phyloP scores from a whole-genome alignment of 2,329 filamentous ascomycete genomes.

The Pyricularia sp. region DNA sequence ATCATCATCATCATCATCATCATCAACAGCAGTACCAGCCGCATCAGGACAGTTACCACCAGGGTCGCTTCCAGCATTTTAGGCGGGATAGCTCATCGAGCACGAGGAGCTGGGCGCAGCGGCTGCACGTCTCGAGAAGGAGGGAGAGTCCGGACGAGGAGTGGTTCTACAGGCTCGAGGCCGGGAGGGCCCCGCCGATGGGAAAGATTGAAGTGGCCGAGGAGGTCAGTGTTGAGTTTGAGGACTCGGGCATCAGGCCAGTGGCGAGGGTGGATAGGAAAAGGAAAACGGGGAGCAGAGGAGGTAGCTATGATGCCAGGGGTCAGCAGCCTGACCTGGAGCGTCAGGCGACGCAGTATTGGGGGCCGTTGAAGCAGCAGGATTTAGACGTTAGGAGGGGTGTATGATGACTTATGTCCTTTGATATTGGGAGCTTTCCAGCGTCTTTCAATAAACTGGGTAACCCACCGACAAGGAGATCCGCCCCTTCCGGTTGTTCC shows the following conservation, averaged over 20 bases:
- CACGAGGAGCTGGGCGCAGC: neutral
- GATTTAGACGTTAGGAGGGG: no score
- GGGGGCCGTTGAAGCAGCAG: neutral
- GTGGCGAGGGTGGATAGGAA: neutral
- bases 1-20: no score
- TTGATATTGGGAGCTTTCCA: neutral
- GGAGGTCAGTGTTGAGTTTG: neutral
- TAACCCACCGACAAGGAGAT: neutral
- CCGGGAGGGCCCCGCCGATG: neutral
- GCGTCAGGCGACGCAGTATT: neutral
- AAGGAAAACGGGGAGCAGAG: neutral
- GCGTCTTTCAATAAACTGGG: fast-evolving
- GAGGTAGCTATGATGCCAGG: neutral
- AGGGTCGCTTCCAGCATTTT: neutral
- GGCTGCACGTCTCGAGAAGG: neutral
- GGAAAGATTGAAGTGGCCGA: neutral
- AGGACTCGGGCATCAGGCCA: neutral
- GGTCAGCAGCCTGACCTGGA: neutral
- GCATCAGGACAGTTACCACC: neutral
- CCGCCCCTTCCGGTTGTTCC: no score
- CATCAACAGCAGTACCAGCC: neutral
- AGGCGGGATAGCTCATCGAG: neutral
- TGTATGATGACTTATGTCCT: neutral
- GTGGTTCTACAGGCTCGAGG: neutral
- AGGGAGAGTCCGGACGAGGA: neutral